A percentile compares a stretch with the other conserved stretches of the same genome.
Conservation (phyloP, 768 basidiomycete genomes). For the Kwoniella mangroviensis region DNA sequence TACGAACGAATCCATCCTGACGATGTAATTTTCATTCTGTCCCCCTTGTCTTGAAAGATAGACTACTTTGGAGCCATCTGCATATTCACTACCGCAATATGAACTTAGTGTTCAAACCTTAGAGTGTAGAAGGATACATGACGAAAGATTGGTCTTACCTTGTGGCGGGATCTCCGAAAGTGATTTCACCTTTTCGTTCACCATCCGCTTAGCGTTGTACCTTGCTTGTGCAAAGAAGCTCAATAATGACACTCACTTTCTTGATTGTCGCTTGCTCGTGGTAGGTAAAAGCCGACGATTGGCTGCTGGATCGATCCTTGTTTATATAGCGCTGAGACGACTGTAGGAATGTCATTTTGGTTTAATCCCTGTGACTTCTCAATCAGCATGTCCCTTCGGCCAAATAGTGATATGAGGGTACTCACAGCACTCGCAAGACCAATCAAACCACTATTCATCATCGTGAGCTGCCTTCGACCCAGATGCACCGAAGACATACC, state of each 20-base stretch:
- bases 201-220: background rate
- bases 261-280: background rate
- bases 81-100: background rate
- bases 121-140: too few species aligned
- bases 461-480: background rate
- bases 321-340: slow-evolving; percentile 9
- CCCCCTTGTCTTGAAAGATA: slow-evolving; percentile 3
- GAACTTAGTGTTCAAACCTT: background rate
- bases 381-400: background rate
- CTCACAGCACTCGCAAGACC: slow-evolving; percentile 6
- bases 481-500: slow-evolving; percentile 1
- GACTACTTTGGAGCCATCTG: background rate
- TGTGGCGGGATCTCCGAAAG: slow-evolving; percentile 19
- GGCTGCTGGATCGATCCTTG: slow-evolving; percentile 15
- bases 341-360: background rate
- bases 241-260: slow-evolving; percentile 7
- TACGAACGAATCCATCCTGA: slow-evolving; percentile 9
- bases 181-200: slow-evolving; percentile 10
- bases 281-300: slow-evolving; percentile 13
- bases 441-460: background rate
- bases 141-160: background rate
- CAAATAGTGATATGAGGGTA: too few species aligned
- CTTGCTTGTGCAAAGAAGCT: too few species aligned
- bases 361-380: background rate
- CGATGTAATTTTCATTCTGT: slow-evolving; percentile 8